Percentiles rank a stretch among this genome's conserved stretches.
Evolutionary conservation across 345 rosid species (phyloP).

Genomic region (Pseudoturritis turrita): DNA sequence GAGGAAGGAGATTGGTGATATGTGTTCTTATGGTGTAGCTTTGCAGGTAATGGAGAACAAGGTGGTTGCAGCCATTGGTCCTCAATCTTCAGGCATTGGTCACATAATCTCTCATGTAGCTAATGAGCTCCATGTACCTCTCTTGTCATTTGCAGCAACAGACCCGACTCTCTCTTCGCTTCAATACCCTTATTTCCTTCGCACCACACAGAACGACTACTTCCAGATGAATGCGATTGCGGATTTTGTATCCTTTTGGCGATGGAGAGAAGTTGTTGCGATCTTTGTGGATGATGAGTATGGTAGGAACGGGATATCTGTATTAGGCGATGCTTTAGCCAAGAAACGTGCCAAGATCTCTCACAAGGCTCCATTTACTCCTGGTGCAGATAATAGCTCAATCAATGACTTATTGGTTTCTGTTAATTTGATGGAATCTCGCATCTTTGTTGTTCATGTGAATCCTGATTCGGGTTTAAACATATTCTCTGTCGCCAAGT

Average conservation of each 20-base stretch:
- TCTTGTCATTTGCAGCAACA: conserved; percentile 67
- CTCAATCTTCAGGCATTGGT: conserved; percentile 90
- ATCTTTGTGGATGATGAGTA: conserved; percentile 89
- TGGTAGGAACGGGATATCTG: conserved; percentile 77
- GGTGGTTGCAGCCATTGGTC: conserved; percentile 75
- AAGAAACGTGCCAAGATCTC: conserved; percentile 68
- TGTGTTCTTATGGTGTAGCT: conserved; percentile 54
- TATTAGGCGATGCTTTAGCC: conserved; percentile 70
- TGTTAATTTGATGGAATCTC: conserved; percentile 73
- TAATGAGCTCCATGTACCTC: conserved; percentile 66
- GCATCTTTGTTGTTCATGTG: conserved; percentile 84
- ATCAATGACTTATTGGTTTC: conserved; percentile 52
- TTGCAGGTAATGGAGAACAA: conserved; percentile 77
- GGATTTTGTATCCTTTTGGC: conserved; percentile 52
- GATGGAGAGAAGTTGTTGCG: conserved; percentile 82
- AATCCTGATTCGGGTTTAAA: conserved; percentile 81
- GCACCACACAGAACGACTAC: conserved; percentile 56
- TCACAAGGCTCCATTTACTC: conserved; percentile 66
- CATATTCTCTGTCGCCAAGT: conserved; percentile 62
- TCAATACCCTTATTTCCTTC: conserved; percentile 57
- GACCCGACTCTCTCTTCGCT: conserved; percentile 59
- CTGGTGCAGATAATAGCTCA: conserved; percentile 41
- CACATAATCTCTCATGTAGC: conserved; percentile 75
- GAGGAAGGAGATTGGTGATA: conserved; percentile 30
- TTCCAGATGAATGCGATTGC: conserved; percentile 88